Evolutionary conservation across 2,329 filamentous ascomycete species (phyloP).

Genomic region (Coleophoma cylindrospora): DNA sequence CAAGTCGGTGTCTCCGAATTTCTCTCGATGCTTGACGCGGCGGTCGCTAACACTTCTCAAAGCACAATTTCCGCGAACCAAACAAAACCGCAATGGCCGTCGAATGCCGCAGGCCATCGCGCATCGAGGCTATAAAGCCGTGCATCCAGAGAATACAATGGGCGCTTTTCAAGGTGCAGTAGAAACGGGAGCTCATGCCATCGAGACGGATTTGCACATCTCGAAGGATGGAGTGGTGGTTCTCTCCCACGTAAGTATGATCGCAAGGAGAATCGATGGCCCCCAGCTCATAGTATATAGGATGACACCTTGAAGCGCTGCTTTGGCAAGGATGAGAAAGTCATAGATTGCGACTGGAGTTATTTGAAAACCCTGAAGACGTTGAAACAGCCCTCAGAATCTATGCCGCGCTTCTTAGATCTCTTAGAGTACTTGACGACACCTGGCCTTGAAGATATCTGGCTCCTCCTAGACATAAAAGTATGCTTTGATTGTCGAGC

Average conservation of each 20-base stretch:
- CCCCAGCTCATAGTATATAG: constrained; percentile 32
- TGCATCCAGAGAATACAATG: constrained; percentile 83
- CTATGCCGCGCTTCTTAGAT: constrained; percentile 70
- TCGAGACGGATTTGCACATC: constrained; percentile 87
- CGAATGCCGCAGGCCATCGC: constrained; percentile 66
- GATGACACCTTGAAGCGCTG: constrained; percentile 75
- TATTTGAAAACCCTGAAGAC: constrained; percentile 68
- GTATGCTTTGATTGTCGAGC: constrained; percentile 33
- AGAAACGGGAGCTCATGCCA: constrained; percentile 67
- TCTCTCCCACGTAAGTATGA: constrained; percentile 64
- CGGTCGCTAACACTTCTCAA: constrained; percentile 2
- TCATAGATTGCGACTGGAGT: constrained; percentile 73
- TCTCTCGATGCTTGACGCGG: too few species aligned
- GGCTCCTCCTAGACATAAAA: constrained; percentile 88
- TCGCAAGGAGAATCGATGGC: constrained; percentile 4
- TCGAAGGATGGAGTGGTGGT: constrained; percentile 80
- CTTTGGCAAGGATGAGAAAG: constrained; percentile 67
- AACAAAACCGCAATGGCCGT: constrained; percentile 14
- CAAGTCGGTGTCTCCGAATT: too few species aligned
- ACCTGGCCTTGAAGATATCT: constrained; percentile 62
- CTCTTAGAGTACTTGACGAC: constrained; percentile 66
- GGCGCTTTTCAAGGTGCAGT: constrained; percentile 71
- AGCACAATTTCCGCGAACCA: constrained; percentile 21
- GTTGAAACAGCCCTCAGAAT: constrained; percentile 58
- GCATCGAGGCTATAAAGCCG: constrained; percentile 73